Conservation (phyloP, 2,329 filamentous ascomycete species). For the Diplodia sapinea region DNA sequence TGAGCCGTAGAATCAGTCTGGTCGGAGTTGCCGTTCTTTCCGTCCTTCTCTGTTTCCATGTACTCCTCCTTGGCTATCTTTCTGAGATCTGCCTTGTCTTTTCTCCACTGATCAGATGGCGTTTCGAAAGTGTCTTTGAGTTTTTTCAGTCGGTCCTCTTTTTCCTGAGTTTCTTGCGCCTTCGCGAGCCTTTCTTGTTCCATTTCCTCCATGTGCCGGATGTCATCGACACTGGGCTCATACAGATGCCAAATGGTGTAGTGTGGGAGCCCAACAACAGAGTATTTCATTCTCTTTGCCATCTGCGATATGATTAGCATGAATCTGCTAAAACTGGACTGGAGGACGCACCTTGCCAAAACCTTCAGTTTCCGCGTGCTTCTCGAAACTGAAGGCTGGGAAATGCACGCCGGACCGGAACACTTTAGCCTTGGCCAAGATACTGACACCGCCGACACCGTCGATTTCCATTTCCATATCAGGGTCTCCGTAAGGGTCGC, state of each 20-base stretch:
- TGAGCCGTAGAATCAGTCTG: conserved; percentile 10
- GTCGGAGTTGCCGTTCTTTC: conserved; percentile 9
- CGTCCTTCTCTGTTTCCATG: conserved; percentile 51
- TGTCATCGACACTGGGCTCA: conserved; percentile 97
- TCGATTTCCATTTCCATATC: conserved; percentile 99
- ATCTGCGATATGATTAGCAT: conserved; percentile 66
- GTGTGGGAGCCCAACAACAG: conserved; percentile 92
- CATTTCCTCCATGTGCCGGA: conserved; percentile 99
- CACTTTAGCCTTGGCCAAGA: conserved; percentile 92
- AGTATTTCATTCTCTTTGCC: conserved; percentile 95
- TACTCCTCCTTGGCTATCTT: conserved; percentile 66
- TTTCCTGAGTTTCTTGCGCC: conserved; percentile 79
- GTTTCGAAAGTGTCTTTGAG: conserved; percentile 82
- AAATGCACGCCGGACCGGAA: conserved; percentile 97
- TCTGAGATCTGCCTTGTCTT: conserved; percentile 82
- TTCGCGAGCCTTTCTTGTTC: conserved; percentile 80
- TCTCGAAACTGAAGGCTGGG: conserved; percentile 97
- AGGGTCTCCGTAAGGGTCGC: conserved; percentile 95
- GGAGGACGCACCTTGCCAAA: conserved; percentile 82
- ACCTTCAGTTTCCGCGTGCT: conserved; percentile 96
- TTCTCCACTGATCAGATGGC: conserved; percentile 80
- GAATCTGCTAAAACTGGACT: not conserved
- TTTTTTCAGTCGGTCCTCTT: conserved; percentile 74
- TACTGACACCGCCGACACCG: conserved; percentile 95
- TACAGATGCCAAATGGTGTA: conserved; percentile 99